These are phyloP conservation scores for Lyophyllum decastes DNA, from an alignment of 768 basidiomycete genomes.

Conservation along the genomic window DNA sequence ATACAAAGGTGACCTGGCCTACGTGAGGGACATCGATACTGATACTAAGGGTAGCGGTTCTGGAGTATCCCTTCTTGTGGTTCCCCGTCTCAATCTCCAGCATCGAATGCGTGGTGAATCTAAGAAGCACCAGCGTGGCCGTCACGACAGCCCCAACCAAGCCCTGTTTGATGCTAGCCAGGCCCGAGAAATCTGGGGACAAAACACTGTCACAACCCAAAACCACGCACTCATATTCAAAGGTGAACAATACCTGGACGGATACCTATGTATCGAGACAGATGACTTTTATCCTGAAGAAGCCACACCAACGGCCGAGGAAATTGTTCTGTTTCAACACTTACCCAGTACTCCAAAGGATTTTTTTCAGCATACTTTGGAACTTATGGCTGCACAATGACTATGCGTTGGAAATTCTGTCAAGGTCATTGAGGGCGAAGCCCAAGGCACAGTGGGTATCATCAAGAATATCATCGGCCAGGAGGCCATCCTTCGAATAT, in stretches of 20 bases:
- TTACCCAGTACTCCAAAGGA: neutral
- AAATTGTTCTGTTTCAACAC: neutral
- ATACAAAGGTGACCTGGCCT: constrained; percentile 1
- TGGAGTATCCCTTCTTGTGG: neutral
- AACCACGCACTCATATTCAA: neutral
- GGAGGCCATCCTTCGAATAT: neutral
- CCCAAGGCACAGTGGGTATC: neutral
- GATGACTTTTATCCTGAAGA: neutral
- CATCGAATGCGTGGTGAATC: neutral
- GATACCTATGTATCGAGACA: neutral
- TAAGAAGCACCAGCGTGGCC: neutral
- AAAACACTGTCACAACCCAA: neutral
- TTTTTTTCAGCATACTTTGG: neutral
- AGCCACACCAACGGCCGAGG: neutral
- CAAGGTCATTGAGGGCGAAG: neutral
- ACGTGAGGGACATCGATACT: neutral
- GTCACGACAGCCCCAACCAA: neutral
- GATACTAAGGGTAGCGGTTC: no score
- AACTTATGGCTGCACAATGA: neutral
- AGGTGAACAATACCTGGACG: neutral
- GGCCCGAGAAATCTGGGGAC: neutral
- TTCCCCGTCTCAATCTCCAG: neutral
- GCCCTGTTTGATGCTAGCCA: neutral
- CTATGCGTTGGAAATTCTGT: no score
- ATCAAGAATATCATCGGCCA: neutral